phyloP scores from a whole-genome alignment of 805 yeast genomes.

The Candida krabiensis region DNA sequence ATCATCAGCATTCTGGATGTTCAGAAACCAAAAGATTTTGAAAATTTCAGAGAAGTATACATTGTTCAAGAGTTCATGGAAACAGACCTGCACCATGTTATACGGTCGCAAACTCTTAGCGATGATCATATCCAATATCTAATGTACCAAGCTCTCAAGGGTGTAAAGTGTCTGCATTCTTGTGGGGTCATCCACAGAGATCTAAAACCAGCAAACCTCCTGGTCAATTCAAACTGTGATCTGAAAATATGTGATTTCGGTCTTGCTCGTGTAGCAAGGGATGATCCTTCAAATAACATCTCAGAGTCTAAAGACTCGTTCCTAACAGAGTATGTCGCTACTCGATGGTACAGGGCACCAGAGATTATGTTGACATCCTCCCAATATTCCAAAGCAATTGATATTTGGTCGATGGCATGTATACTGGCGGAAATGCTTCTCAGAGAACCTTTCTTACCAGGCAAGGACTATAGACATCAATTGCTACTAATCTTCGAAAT shows the following conservation, averaged over 20 bases:
- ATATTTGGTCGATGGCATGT: conserved; percentile 81
- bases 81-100: conserved; percentile 65
- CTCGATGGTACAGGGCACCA: conserved; percentile 84
- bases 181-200: conserved; percentile 77
- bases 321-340: conserved; percentile 80
- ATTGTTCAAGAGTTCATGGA: conserved; percentile 79
- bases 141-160: conserved; percentile 67
- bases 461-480: conserved; percentile 72
- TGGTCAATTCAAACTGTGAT: conserved; percentile 70
- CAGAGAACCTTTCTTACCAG: conserved; percentile 70
- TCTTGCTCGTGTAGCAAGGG: conserved; percentile 56
- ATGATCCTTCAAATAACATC: conserved; percentile 38
- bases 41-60: conserved; percentile 69
- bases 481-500: conserved; percentile 63
- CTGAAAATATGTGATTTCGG: conserved; percentile 81
- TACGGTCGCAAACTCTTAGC: conserved; percentile 53
- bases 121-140: conserved; percentile 73
- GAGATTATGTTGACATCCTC: conserved; percentile 77
- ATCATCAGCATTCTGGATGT: conserved; percentile 66
- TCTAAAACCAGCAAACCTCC: conserved; percentile 69
- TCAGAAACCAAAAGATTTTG: conserved; percentile 59
- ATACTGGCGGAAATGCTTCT: conserved; percentile 68
- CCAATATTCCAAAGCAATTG: conserved; percentile 74
- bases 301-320: conserved; percentile 32
- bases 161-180: conserved; percentile 67